Conservation (phyloP, 208 protist genomes). For the Trypanosoma cruzi region DNA sequence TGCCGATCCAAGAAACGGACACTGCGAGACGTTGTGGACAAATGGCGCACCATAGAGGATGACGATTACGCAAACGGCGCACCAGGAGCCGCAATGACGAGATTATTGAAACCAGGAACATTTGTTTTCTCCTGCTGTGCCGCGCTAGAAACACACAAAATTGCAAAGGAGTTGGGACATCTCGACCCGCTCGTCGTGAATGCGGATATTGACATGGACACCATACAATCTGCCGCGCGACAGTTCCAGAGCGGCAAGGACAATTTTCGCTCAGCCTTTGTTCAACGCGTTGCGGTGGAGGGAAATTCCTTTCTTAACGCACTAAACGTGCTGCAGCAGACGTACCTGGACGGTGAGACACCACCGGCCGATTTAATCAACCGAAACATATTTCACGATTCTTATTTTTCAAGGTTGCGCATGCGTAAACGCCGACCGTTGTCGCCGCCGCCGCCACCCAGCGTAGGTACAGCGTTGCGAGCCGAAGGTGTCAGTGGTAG, state of each 20-base stretch:
- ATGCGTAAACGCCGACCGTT: background rate
- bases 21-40: conserved; percentile 29
- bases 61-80: conserved; percentile 9
- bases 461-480: conserved; percentile 1
- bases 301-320: conserved; percentile 23
- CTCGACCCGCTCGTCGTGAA: conserved; percentile 45
- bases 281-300: conserved; percentile 15
- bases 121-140: conserved; percentile 70
- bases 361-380: background rate
- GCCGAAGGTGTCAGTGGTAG: conserved; percentile 18
- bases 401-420: background rate
- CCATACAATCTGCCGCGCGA: conserved; percentile 9
- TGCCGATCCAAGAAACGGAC: conserved; percentile 10
- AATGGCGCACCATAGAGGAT: conserved; percentile 25
- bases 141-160: conserved; percentile 44
- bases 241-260: conserved; percentile 9
- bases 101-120: conserved; percentile 33
- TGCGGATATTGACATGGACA: conserved; percentile 29
- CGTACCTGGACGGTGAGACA: background rate
- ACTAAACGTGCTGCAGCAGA: conserved; percentile 18
- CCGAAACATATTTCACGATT: background rate
- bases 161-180: conserved; percentile 57
- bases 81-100: conserved; percentile 4
- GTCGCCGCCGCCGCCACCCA: background rate
- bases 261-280: conserved; percentile 4